Conservation (phyloP, 2,329 filamentous ascomycete genomes). For the Calonectria montana region DNA sequence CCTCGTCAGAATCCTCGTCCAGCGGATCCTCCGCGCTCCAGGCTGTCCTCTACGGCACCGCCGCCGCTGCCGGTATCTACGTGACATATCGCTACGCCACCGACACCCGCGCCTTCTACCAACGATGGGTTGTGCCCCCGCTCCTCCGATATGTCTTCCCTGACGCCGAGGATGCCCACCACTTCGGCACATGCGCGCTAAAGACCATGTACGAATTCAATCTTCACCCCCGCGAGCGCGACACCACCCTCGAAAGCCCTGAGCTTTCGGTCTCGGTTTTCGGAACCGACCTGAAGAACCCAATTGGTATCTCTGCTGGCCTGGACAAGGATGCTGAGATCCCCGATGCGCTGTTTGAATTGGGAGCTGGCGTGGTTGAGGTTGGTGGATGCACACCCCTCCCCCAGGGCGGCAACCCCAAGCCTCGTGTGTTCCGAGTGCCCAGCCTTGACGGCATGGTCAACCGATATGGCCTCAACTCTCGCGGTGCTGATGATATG, state of each 20-base stretch:
- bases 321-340: slow-evolving; percentile 96
- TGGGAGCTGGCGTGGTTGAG: slow-evolving; percentile 90
- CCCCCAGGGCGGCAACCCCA: slow-evolving; percentile 90
- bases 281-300: slow-evolving; percentile 81
- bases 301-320: slow-evolving; percentile 93
- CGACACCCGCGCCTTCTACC: slow-evolving; percentile 77
- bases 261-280: slow-evolving; percentile 69
- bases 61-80: slow-evolving; percentile 55
- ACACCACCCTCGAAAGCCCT: slow-evolving; percentile 49
- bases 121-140: slow-evolving; percentile 75
- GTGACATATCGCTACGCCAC: slow-evolving; percentile 76
- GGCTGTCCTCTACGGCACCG: slow-evolving; percentile 53
- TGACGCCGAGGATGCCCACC: slow-evolving; percentile 93
- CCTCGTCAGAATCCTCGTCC: slow-evolving; percentile 45
- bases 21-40: slow-evolving; percentile 47
- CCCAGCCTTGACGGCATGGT: slow-evolving; percentile 87
- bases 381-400: slow-evolving; percentile 89
- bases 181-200: slow-evolving; percentile 77
- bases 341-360: slow-evolving; percentile 83
- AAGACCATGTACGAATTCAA: slow-evolving; percentile 79
- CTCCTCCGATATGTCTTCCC: slow-evolving; percentile 73
- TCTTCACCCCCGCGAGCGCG: slow-evolving; percentile 85
- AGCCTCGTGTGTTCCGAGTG: slow-evolving; percentile 88
- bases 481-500: slow-evolving; percentile 87
- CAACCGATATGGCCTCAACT: slow-evolving; percentile 97